Evolutionary conservation across 495 filamentous ascomycete genomes (phyloP).

Genomic region (Xanthoparmelia taractica): DNA sequence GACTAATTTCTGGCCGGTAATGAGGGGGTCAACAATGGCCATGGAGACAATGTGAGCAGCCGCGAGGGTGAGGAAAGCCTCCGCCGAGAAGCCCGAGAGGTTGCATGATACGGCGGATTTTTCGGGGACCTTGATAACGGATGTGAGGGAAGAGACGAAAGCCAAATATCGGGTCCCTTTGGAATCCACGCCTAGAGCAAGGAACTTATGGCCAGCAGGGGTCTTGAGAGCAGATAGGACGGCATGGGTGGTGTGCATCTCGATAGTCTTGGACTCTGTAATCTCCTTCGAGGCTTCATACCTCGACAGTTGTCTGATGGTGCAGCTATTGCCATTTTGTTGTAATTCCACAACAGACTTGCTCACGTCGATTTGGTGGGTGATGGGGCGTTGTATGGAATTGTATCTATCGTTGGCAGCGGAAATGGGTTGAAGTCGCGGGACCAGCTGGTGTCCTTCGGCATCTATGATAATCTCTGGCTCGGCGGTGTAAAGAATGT

Average conservation of each 20-base stretch:
- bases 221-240: conserved; percentile 8
- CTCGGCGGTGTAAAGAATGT: conserved; percentile 28
- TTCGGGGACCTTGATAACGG: conserved; percentile 5
- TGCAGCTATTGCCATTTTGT: conserved; percentile 2
- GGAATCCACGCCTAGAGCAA: conserved; percentile 9
- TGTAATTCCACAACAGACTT: conserved; percentile 8
- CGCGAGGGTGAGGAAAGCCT: neutral
- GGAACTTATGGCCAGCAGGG: conserved; percentile 4
- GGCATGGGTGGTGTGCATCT: conserved; percentile 5
- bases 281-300: neutral
- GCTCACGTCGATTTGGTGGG: neutral
- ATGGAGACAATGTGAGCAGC: conserved; percentile 7
- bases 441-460: conserved; percentile 25
- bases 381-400: conserved; percentile 26
- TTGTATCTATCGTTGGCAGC: conserved; percentile 36
- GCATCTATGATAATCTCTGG: conserved; percentile 29
- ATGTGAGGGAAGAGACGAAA: conserved; percentile 5
- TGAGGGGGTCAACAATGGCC: conserved; percentile 6
- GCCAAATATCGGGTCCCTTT: neutral
- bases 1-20: conserved; percentile 1
- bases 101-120: conserved; percentile 5
- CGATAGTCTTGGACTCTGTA: neutral
- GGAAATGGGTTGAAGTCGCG: conserved; percentile 26
- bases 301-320: neutral
- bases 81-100: neutral